Base-by-base conservation (phyloP, 257 asterid species). In the Eustoma russellianum region DNA sequence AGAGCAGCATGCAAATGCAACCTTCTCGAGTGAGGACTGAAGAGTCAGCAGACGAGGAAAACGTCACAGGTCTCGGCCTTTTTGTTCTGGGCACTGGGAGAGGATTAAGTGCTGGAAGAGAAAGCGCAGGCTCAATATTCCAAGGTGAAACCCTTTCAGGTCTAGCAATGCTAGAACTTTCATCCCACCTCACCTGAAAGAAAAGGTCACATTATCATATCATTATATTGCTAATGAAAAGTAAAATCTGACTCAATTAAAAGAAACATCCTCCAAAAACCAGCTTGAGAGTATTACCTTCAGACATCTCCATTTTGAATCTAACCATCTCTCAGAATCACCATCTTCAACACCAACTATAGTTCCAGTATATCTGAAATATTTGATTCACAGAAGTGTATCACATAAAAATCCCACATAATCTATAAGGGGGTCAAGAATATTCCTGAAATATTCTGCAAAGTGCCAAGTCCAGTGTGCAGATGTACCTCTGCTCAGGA, bases 71-170 rank as follows among this genome's bases (percentile, higher is more conserved):
- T 56, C 97, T 79, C 50, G 93, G 93, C 72, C 97, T 77, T 78
- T 85, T 92, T 17, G 77, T 64, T 71, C 95, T 74, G 48, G 95
- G 44, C 13, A 74, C 78, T 13, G 94, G 86, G 62, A 81, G 85
- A 56, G 86, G 93, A 79, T 88, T 88, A 56, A 92, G 72, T 2
- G 94, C 76, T 50, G 97, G 93, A 63, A 93, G 97, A 63, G 85
- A 65, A 60, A 88, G 84, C 40, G 97, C 88, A 41, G 87, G 98
- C 59, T 88, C 97, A 62, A 88, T 71, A 64, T 92, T 85, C 98
- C 98, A 91, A 12, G 98, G 95, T 5, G 98, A 91, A 55, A 91
- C 97, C 62, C 88, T 82, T 34, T 87, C 98, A 0, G 98, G 98
- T 49, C 98, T 83, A 59, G 88, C 75, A 67, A 83, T 79, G 46